Percentiles rank a stretch among this genome's conserved stretches.
phyloP scores from a whole-genome alignment of 2,329 filamentous ascomycete species.

The Trichoderma breve region DNA sequence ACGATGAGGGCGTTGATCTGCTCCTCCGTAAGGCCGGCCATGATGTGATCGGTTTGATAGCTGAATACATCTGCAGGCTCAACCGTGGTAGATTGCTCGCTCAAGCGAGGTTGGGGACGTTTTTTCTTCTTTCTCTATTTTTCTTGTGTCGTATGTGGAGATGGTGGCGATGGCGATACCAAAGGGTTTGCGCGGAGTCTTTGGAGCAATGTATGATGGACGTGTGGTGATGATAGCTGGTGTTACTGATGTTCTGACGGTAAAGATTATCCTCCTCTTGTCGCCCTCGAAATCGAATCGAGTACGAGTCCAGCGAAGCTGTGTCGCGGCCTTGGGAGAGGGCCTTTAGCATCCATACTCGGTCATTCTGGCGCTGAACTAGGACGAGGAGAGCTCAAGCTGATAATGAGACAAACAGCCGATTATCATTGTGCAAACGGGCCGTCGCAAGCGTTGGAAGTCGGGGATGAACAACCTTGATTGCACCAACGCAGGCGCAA shows the following conservation, averaged over 20 bases:
- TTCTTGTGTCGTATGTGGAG: background rate
- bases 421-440: background rate
- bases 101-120: background rate
- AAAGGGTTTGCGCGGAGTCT: background rate
- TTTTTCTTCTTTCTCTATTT: background rate
- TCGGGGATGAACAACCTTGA: background rate
- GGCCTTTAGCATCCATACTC: slow-evolving; percentile 8
- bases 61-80: background rate
- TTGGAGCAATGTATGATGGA: background rate
- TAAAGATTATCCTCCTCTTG: background rate
- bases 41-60: background rate
- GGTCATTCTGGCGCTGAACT: background rate
- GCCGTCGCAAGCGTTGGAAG: background rate
- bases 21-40: slow-evolving; percentile 10
- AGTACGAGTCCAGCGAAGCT: slow-evolving; percentile 3
- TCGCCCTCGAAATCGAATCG: background rate
- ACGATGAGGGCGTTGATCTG: background rate
- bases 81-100: background rate
- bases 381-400: background rate
- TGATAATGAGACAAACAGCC: background rate
- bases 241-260: background rate
- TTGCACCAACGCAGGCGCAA: background rate
- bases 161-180: background rate
- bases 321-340: background rate
- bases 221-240: background rate